Evolutionary conservation across 495 filamentous ascomycete species (phyloP).

Genomic region (Aspergillus bertholletiae): DNA sequence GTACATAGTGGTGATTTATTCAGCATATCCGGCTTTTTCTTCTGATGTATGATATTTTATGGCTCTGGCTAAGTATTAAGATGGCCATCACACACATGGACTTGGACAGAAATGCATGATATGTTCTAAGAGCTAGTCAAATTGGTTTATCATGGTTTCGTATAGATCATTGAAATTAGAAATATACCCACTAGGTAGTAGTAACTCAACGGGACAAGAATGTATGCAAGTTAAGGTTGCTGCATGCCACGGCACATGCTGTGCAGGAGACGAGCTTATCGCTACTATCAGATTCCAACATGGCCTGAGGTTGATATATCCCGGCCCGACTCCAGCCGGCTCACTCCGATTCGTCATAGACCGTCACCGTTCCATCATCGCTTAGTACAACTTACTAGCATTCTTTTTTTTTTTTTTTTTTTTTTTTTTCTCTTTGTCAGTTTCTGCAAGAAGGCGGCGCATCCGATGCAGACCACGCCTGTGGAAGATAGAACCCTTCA

Average conservation of each 20-base stretch:
- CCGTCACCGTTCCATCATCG: not conserved
- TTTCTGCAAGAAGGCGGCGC: not conserved
- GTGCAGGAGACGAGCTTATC: no score
- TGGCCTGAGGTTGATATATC: not conserved
- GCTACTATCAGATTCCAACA: not conserved
- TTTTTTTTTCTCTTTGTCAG: constrained; percentile 7
- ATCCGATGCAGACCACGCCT: no score
- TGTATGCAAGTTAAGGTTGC: not conserved
- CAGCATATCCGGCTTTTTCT: not conserved
- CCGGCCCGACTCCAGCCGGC: constrained; percentile 1
- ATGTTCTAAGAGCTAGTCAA: no score
- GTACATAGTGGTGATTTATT: not conserved
- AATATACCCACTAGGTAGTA: no score
- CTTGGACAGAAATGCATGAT: no score
- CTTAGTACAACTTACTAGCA: not conserved
- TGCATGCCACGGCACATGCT: not conserved
- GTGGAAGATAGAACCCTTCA: no score
- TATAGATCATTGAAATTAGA: no score
- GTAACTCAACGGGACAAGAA: no score
- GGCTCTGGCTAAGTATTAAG: not conserved
- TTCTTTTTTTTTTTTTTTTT: constrained; percentile 15
- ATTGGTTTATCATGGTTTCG: no score
- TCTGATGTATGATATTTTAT: not conserved
- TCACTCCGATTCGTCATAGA: constrained; percentile 3
- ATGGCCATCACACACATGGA: not conserved